phyloP scores from a whole-genome alignment of 192 early-diverging fungal species.

The Allomyces macrogynus region DNA sequence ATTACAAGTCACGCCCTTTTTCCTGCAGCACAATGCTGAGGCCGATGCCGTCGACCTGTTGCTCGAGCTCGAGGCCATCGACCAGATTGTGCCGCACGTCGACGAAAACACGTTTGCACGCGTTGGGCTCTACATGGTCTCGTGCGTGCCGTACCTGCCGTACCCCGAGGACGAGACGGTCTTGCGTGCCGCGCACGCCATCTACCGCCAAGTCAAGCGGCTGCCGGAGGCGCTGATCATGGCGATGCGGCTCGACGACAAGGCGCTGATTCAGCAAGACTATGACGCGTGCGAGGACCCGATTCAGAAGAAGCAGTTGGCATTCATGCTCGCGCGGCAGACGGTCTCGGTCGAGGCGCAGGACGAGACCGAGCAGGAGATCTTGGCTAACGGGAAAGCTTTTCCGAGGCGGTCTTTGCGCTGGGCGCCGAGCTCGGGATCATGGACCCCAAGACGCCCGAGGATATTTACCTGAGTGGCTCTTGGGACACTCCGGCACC shows the following conservation, averaged over 20 bases:
- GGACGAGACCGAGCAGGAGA: conserved; percentile 61
- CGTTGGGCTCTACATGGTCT: conserved; percentile 85
- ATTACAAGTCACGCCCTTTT: conserved; percentile 77
- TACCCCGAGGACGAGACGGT: conserved; percentile 72
- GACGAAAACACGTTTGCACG: conserved; percentile 83
- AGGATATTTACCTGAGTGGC: conserved; percentile 97
- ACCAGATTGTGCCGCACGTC: conserved; percentile 58
- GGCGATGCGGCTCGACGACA: conserved; percentile 65
- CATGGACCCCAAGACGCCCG: conserved; percentile 83
- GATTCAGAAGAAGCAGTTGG: conserved; percentile 86
- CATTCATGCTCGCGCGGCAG: conserved; percentile 78
- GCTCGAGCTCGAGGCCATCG: conserved; percentile 68
- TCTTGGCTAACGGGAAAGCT: conserved; percentile 69
- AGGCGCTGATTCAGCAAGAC: conserved; percentile 61
- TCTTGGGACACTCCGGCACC: conserved; percentile 43
- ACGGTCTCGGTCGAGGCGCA: conserved; percentile 62
- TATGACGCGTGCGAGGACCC: conserved; percentile 65
- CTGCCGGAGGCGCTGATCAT: conserved; percentile 67
- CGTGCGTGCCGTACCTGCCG: conserved; percentile 58
- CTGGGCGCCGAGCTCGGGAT: conserved; percentile 85
- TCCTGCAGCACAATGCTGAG: conserved; percentile 91
- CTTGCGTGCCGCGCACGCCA: conserved; percentile 65
- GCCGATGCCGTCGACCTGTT: conserved; percentile 95
- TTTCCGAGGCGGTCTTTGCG: conserved; percentile 71
- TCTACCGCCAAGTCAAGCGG: conserved; percentile 68